These are phyloP conservation scores for Davidsoniella neocaledoniae DNA, from an alignment of 2,329 filamentous ascomycete genomes.

Conservation along the genomic window DNA sequence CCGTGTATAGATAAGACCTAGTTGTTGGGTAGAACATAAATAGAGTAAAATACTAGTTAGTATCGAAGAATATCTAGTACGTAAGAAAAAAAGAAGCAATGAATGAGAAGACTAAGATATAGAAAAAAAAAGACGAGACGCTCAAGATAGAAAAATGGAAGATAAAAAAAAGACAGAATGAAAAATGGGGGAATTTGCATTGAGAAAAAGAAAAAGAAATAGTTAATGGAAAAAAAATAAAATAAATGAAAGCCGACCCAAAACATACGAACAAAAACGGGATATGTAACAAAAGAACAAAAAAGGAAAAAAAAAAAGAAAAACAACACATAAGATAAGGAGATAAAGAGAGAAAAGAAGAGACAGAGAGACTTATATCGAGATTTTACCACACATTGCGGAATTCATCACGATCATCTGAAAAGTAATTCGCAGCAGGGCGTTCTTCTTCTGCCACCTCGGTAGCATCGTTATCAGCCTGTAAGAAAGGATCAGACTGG, in stretches of 20 bases:
- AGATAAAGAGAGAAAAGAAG: neutral
- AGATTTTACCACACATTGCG: slow-evolving; percentile 26
- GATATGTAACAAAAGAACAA: neutral
- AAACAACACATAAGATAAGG: neutral
- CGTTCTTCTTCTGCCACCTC: neutral
- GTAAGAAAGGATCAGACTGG: slow-evolving; percentile 8
- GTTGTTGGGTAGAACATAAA: too few relatives aligned
- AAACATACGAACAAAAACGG: neutral
- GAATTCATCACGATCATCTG: slow-evolving; percentile 27
- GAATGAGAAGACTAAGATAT: too few relatives aligned
- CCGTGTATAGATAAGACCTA: too few relatives aligned
- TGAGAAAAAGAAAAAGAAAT: neutral
- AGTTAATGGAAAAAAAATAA: neutral
- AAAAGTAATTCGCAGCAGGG: slow-evolving; percentile 15
- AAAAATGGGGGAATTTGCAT: neutral
- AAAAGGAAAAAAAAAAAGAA: slow-evolving; percentile 1
- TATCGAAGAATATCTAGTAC: neutral
- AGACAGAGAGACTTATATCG: neutral
- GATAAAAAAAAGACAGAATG: neutral
- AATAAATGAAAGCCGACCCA: slow-evolving; percentile 7
- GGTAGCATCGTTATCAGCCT: slow-evolving; percentile 1
- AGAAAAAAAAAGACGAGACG: neutral
- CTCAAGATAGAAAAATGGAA: neutral
- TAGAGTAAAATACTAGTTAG: too few relatives aligned
- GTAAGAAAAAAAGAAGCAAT: neutral